Percentiles rank a stretch among this genome's conserved stretches.
Conservation (phyloP, 1,284 basidiomycete genomes). For the Irpex rosettiformis region DNA sequence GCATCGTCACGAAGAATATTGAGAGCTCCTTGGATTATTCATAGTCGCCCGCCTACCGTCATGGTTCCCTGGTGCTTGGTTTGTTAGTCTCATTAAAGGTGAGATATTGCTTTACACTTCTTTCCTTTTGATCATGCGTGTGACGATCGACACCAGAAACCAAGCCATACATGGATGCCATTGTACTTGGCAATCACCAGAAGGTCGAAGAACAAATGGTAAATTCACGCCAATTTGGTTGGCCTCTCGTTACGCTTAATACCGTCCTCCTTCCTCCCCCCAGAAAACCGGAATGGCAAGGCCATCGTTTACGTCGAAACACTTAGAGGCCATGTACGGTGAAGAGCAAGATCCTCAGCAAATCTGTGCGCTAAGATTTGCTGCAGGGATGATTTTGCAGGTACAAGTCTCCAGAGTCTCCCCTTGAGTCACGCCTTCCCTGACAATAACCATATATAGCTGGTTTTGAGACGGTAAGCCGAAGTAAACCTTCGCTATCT, state of each 20-base stretch:
- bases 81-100: background rate
- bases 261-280: background rate
- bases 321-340: background rate
- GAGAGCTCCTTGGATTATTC: background rate
- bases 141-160: too few species aligned
- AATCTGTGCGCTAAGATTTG: background rate
- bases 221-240: background rate
- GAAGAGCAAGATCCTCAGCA: background rate
- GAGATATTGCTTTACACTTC: background rate
- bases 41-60: background rate
- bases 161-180: background rate
- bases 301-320: constrained; percentile 2
- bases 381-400: background rate
- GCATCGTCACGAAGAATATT: background rate
- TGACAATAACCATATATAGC: background rate
- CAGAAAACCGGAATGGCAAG: constrained; percentile 1
- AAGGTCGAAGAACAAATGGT: background rate
- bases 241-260: background rate
- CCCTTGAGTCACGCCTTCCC: too few species aligned
- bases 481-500: too few species aligned
- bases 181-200: background rate
- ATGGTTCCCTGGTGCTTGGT: background rate
- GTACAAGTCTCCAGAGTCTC: background rate
- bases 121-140: too few species aligned
- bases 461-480: background rate